Evolutionary conservation across 805 yeast species (phyloP).

Genomic region (Candida pini): DNA sequence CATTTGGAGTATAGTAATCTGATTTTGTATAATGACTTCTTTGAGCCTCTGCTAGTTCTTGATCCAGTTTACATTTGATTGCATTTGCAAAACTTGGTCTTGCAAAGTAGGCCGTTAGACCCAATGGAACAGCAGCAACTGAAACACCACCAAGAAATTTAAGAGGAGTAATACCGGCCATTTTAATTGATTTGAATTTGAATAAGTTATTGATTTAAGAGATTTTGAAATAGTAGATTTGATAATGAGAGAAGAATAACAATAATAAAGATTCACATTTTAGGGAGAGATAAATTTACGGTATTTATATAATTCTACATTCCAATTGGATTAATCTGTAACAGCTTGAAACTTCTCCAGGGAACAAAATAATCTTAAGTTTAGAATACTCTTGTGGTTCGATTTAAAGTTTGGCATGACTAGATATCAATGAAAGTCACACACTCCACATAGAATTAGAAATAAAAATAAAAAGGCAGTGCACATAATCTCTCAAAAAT

Average conservation of each 20-base stretch:
- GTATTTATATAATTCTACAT: no score
- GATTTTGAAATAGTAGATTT: not conserved
- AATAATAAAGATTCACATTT: no score
- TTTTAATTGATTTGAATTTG: slow-evolving; percentile 4
- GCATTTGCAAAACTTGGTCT: slow-evolving; percentile 34
- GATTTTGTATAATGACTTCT: slow-evolving; percentile 22
- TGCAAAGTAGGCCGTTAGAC: slow-evolving; percentile 18
- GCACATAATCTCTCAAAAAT: no score
- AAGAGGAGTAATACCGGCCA: slow-evolving; percentile 24
- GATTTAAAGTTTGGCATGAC: no score
- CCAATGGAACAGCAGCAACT: slow-evolving; percentile 26
- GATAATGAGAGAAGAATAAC: not conserved
- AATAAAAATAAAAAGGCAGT: no score
- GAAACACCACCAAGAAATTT: slow-evolving; percentile 25
- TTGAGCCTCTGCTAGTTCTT: slow-evolving; percentile 26
- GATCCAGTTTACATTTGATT: slow-evolving; percentile 27
- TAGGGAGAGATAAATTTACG: no score
- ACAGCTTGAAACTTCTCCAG: no score
- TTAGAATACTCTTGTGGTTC: no score
- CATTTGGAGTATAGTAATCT: slow-evolving; percentile 21
- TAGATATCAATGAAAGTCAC: no score
- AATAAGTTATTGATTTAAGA: not conserved
- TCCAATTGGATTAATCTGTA: no score
- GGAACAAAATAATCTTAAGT: no score
- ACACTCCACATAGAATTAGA: no score